A percentile compares a stretch with the other conserved stretches of the same genome.
Conservation (phyloP, 495 filamentous ascomycete genomes). For the Neurospora sp. region DNA sequence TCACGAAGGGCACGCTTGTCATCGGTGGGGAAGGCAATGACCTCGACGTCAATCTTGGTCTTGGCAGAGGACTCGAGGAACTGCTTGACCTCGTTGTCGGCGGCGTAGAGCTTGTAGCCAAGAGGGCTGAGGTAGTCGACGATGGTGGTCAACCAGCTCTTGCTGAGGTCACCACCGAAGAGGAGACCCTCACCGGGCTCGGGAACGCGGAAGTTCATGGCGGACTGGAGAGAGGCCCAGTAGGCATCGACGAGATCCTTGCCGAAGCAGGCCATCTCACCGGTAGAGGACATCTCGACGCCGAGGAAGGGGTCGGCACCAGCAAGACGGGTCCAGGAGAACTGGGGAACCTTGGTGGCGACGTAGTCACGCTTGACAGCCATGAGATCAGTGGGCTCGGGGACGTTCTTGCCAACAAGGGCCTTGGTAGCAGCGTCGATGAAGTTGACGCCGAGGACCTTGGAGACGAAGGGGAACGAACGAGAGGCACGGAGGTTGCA, state of each 20-base stretch:
- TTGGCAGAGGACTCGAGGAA: constrained; percentile 65
- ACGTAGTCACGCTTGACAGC: constrained; percentile 76
- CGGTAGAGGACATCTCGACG: constrained; percentile 94
- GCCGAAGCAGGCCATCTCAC: constrained; percentile 97
- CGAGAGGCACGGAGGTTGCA: constrained; percentile 97
- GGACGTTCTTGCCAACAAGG: constrained; percentile 76
- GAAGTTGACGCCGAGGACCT: constrained; percentile 95
- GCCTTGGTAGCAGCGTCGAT: constrained; percentile 94
- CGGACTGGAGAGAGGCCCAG: constrained; percentile 91
- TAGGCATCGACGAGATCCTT: constrained; percentile 93
- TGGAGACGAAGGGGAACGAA: constrained; percentile 95
- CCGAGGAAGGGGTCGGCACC: constrained; percentile 96
- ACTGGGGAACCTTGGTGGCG: constrained; percentile 96
- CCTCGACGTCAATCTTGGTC: constrained; percentile 60
- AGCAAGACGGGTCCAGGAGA: constrained; percentile 97
- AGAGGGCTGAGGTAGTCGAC: constrained; percentile 79
- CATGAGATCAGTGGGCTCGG: constrained; percentile 85
- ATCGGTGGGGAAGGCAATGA: constrained; percentile 94
- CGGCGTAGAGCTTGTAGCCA: constrained; percentile 88
- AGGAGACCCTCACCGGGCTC: constrained; percentile 89
- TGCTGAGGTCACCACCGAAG: constrained; percentile 74
- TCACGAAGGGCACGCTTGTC: constrained; percentile 92
- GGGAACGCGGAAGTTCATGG: constrained; percentile 98
- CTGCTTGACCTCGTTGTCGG: constrained; percentile 66
- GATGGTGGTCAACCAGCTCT: constrained; percentile 54